Evolutionary conservation across 1,139 yeast species (phyloP).

Genomic region (Debaryomyces subglobosus): DNA sequence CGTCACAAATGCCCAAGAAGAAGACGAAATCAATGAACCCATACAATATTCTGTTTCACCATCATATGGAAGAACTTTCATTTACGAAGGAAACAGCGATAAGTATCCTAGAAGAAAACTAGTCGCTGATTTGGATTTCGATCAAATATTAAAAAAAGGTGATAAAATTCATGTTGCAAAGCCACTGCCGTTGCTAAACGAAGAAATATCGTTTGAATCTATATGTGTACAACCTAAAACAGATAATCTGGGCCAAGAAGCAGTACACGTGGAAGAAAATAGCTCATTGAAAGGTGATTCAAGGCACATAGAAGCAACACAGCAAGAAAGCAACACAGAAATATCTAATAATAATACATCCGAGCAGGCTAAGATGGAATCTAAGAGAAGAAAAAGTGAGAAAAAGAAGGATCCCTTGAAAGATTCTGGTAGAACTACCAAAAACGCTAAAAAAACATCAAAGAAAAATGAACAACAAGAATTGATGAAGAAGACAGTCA

Average conservation of each 20-base stretch:
- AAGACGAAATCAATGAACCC: conserved; percentile 15
- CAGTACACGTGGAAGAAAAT: neutral
- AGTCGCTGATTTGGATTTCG: conserved; percentile 30
- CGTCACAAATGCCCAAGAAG: conserved; percentile 14
- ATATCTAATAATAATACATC: neutral
- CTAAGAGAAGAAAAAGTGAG: conserved; percentile 1
- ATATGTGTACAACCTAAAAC: neutral
- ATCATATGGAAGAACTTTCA: conserved; percentile 26
- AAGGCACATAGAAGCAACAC: neutral
- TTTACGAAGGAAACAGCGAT: conserved; percentile 19
- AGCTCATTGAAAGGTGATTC: neutral
- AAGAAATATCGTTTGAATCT: neutral
- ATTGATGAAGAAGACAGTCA: conserved; percentile 19
- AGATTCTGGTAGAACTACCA: conserved; percentile 6
- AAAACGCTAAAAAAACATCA: conserved; percentile 2
- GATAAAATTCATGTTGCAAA: conserved; percentile 13
- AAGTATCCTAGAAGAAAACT: conserved; percentile 28
- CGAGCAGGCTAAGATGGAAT: conserved; percentile 3
- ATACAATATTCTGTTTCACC: conserved; percentile 25
- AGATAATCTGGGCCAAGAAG: neutral
- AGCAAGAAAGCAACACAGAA: neutral
- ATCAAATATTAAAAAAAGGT: conserved; percentile 26
- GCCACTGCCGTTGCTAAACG: neutral
- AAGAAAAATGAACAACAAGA: neutral
- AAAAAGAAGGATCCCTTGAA: conserved; percentile 2